Evolutionary conservation across 2,329 filamentous ascomycete species (phyloP), one percentile per base, ranked within the genome.

Genomic region (Penicillium sclerotiorum): DNA sequence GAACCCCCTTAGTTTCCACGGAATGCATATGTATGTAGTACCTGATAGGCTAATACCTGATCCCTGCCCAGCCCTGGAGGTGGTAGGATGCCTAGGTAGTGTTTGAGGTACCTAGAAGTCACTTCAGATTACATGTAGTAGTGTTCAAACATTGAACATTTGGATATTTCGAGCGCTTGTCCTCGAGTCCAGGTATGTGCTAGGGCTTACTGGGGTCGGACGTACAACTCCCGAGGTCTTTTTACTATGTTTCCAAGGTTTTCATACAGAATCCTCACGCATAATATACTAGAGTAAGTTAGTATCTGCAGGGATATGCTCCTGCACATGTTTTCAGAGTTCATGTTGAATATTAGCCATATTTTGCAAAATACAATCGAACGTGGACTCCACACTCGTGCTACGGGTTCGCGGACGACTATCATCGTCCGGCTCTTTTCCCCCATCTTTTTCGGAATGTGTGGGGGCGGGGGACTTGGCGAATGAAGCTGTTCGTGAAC

Each of bases 391-490:
- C 32, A 37, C 25, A 27, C 37, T 48, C 33, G 41, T 50, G 33
- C 43, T 54, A 52, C 32, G 27, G 30, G 48, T 45, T 51, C 44
- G 17, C 25, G 38, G n/a, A n/a, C 25, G 28, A 33, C 25, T 7
- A 35, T 27, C 15, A 22, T 27, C 30, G 20, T 13, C 13, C 8
- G 11, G 28, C 38, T 18, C 20, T 17, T 30, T 30, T 28, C 22
- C 18, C 39, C 39, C 21, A 30, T n/a, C 20, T 48, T 38, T 28
- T 15, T 17, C 40, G 21, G 33, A 38, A 43, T 52, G 48, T n/a
- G n/a, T 55, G 54, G 54, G 51, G 50, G 51, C 25, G 42, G 42
- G 38, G 30, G 33, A 7, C 47, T 50, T 46, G 44, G 53, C 46
- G n/a, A n/a, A n/a, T n/a, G n/a, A n/a, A n/a, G n/a, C n/a, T n/a